phyloP scores from a whole-genome alignment of 768 basidiomycete genomes.

The Mycena rosella region DNA sequence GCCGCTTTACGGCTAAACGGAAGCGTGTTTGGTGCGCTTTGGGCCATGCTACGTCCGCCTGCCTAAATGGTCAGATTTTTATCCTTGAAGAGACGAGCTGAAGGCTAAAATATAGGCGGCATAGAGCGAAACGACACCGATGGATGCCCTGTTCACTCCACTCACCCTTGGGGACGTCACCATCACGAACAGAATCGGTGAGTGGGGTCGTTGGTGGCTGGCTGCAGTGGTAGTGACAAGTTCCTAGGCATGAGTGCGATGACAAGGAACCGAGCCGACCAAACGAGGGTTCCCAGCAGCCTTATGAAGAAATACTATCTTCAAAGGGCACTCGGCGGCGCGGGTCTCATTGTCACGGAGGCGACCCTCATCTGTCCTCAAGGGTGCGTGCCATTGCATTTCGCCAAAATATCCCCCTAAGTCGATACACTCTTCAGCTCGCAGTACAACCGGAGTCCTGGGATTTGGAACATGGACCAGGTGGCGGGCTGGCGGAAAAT shows the following conservation, averaged over 20 bases:
- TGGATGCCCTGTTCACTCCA: slow-evolving; percentile 46
- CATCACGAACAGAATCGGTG: slow-evolving; percentile 52
- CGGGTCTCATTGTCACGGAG: slow-evolving; percentile 57
- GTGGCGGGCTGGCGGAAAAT: slow-evolving; percentile 60
- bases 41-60: too few species aligned
- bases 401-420: background rate
- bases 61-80: slow-evolving; percentile 7
- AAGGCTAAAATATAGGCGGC: background rate
- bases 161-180: slow-evolving; percentile 52
- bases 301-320: slow-evolving; percentile 56
- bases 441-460: slow-evolving; percentile 60
- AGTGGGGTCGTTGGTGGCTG: background rate
- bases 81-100: background rate
- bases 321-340: slow-evolving; percentile 54
- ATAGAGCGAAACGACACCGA: background rate
- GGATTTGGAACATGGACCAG: slow-evolving; percentile 61
- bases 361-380: slow-evolving; percentile 56
- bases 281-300: slow-evolving; percentile 52
- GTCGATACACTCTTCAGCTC: slow-evolving; percentile 45
- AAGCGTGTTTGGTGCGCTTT: background rate
- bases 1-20: slow-evolving; percentile 11
- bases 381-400: slow-evolving; percentile 48
- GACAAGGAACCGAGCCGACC: slow-evolving; percentile 55
- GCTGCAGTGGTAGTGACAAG: background rate
- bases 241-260: slow-evolving; percentile 50